Conservation (phyloP, 1,139 yeast species). For the Suhomyces kunorum region DNA sequence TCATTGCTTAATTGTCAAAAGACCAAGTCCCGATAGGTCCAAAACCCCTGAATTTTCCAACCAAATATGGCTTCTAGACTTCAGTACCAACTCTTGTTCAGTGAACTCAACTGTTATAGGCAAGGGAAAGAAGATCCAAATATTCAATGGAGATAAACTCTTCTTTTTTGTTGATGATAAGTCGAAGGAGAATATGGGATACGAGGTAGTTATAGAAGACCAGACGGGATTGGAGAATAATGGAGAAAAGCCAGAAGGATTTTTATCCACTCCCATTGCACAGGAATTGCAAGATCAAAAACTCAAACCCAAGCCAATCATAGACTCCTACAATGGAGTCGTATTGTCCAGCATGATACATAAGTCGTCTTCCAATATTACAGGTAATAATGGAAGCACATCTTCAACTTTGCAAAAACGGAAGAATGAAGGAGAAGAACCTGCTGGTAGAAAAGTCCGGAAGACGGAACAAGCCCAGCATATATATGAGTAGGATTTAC, state of each 20-base stretch:
- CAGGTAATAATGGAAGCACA: constrained; percentile 31
- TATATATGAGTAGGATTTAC: neutral
- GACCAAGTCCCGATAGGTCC: constrained; percentile 54
- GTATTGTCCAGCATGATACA: constrained; percentile 10
- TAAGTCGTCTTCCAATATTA: constrained; percentile 9
- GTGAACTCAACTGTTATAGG: constrained; percentile 63
- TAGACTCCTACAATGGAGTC: constrained; percentile 15
- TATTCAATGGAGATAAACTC: constrained; percentile 65
- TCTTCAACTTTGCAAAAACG: constrained; percentile 26
- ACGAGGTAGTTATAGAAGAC: constrained; percentile 47
- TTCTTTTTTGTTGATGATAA: constrained; percentile 64
- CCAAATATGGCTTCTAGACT: constrained; percentile 76
- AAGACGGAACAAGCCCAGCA: neutral
- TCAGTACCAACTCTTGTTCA: constrained; percentile 76
- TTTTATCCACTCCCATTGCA: constrained; percentile 19
- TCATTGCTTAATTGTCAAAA: constrained; percentile 70
- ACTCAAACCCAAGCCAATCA: constrained; percentile 32
- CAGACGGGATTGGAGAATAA: constrained; percentile 57
- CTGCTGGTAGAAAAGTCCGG: neutral
- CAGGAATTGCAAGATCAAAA: constrained; percentile 33
- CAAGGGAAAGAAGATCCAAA: constrained; percentile 58
- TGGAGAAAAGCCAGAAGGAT: constrained; percentile 26
- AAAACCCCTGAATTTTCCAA: constrained; percentile 23
- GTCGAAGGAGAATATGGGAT: constrained; percentile 53
- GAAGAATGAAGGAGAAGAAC: constrained; percentile 4